Evolutionary conservation across 2,329 filamentous ascomycete species (phyloP), one percentile per base, ranked within the genome.

Genomic region (Cordyceps fumosorosea): DNA sequence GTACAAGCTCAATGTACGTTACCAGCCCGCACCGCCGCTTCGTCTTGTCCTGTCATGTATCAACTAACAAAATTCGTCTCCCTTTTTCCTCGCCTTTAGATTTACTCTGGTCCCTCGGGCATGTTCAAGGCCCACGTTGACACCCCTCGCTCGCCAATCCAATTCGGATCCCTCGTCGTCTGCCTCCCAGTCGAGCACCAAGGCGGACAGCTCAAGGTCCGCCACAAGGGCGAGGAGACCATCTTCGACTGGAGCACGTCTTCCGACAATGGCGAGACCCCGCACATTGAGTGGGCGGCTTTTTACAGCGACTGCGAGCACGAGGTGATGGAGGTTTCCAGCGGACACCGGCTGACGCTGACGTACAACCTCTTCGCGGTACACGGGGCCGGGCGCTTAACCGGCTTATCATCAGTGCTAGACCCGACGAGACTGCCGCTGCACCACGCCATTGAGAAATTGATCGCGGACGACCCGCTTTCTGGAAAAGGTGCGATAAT

Each of bases 331-430:
- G 75, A 79, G 16, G 77, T 87, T 6, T 80, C 71, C 0, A 65
- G 71, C 1, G 83, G 84, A 0, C 75, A 86, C 62, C 79, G 82
- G 0, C 64, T 87, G 18, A 86, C 81, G 0, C 68, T 88, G 24
- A 87, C 83, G 0, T 87, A 87, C 71, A 86, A 86, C 62, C 72
- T 88, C 1, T 84, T 77, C 64, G 55, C 55, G 74, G 5, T 67
- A 71, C n/a, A 74, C 72, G 10, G 66, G 56, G 51, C 65, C 62
- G 51, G 63, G 24, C 40, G 60, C 60, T 50, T 58, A 34, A 57
- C 55, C 11, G 32, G 63, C 64, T 1, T 14, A 52, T 40, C 51
- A 55, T 10, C 62, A 0, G 42, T 44, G 0, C 10, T 68, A 3
- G 64, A 66, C 34, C 62, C 0, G 34, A 56, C 1, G 53, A 62